Evolutionary conservation across 129 eudicot species (phyloP), one percentile per base, ranked within the genome.

Genomic region (Silybum marianum): DNA sequence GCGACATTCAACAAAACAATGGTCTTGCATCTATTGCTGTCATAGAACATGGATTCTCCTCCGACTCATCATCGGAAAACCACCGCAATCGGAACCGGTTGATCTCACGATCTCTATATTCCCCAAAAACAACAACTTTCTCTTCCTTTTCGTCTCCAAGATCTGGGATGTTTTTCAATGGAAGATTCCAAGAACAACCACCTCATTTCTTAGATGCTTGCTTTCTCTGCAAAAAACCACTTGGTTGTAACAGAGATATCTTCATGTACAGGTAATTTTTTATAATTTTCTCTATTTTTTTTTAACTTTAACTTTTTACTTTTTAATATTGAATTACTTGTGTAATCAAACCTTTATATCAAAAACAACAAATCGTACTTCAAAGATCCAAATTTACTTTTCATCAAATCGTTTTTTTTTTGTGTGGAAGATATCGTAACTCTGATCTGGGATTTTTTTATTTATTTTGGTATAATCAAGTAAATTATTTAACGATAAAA

Each of bases 191-290:
- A 2, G 86, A 88, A 77, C 87, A 83, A 51, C 82, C 73, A 42
- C 81, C 88, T 5, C 72, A 85, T 81, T 85, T 76, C 71, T 24
- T 85, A 18, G 88, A 85, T 81, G 51, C 88, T 34, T 85, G 88
- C n/a, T 81, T 51, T 39, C 84, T 86, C 18, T 88, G 92, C 73
- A 83, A 84, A 28, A 88, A 88, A 39, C 85, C 88, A 12, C 85
- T 88, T n/a, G 88, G 88, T 30, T 81, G 28, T 39, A 88, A 88
- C 83, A 51, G 73, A 71, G 92, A 88, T 68, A 88, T 88, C 85
- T 88, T 83, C 86, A 88, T 88, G 92, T 88, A 88, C 92, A 88
- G 90, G 92, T 85, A 18, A 18, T 34, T 71, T 71, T 21, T 42
- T 7, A n/a, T 44, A 44, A 44, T 44, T 44, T 6, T n/a, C 6